phyloP scores from a whole-genome alignment of 306 rosid genomes.

The Crataegus laevigata region DNA sequence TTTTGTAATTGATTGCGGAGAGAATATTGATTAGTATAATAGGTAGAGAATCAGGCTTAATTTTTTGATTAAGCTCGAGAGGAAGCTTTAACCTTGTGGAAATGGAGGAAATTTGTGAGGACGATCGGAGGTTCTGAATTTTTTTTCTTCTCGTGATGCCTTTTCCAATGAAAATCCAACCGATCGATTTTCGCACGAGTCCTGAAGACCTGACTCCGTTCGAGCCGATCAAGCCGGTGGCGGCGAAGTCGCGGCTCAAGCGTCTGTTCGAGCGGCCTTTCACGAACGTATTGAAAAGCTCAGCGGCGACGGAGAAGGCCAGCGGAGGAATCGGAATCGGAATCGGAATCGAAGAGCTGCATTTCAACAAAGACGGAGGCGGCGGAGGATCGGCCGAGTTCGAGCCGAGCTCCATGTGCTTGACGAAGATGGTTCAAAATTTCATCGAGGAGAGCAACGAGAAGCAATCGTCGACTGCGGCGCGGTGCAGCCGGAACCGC shows the following conservation, averaged over 20 bases:
- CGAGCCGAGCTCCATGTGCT: constrained; percentile 70
- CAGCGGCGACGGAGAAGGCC: constrained; percentile 34
- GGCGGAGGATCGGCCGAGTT: constrained; percentile 26
- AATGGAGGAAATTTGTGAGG: constrained; percentile 22
- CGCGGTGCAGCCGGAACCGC: constrained; percentile 50
- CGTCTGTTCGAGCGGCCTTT: constrained; percentile 73
- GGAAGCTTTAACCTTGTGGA: constrained; percentile 9
- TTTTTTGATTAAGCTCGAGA: neutral
- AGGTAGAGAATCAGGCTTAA: neutral
- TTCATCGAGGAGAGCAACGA: constrained; percentile 76
- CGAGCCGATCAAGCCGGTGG: constrained; percentile 55
- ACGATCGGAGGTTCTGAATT: constrained; percentile 2
- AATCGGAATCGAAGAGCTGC: constrained; percentile 27
- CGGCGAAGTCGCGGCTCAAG: constrained; percentile 61
- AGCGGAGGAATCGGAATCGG: constrained; percentile 37
- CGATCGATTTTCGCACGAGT: constrained; percentile 44
- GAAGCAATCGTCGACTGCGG: constrained; percentile 30
- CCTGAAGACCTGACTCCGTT: constrained; percentile 27
- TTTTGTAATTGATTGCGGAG: constrained; percentile 33
- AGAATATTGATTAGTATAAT: neutral
- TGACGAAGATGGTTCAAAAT: constrained; percentile 77
- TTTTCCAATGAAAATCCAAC: constrained; percentile 76
- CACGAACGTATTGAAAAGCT: constrained; percentile 44
- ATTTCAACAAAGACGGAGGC: constrained; percentile 29
- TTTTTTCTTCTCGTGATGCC: constrained; percentile 23